A percentile compares a stretch with the other conserved stretches of the same genome.
phyloP scores from a whole-genome alignment of 352 stramenopile species.

The Thalassiosira hispida region DNA sequence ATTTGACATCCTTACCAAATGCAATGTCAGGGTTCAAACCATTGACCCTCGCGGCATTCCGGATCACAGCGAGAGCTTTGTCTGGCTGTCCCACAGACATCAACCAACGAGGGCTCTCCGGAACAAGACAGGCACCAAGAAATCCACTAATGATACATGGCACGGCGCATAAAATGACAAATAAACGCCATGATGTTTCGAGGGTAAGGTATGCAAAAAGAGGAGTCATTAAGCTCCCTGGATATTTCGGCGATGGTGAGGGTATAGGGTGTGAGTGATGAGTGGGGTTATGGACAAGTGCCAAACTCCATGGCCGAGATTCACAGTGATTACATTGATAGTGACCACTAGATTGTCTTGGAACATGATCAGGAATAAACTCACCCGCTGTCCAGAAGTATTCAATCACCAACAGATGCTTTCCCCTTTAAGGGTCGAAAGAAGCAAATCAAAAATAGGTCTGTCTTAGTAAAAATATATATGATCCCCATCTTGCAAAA shows the following conservation, averaged over 20 bases:
- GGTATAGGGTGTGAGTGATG: no score
- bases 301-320: no score
- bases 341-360: no score
- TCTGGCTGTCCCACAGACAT: conserved; percentile 69
- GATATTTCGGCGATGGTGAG: no score
- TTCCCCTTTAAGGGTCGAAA: conserved; percentile 32
- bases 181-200: conserved; percentile 72
- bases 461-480: no score
- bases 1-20: conserved; percentile 45
- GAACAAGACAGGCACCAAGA: conserved; percentile 78
- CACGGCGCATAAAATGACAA: conserved; percentile 82
- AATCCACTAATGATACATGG: conserved; percentile 80
- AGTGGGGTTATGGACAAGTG: no score
- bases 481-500: neutral
- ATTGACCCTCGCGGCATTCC: conserved; percentile 60
- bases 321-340: no score
- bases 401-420: conserved; percentile 74
- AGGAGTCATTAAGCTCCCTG: conserved; percentile 69
- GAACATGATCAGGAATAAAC: no score
- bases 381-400: conserved; percentile 77
- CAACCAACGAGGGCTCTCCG: conserved; percentile 85
- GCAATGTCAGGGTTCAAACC: conserved; percentile 43
- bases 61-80: conserved; percentile 71
- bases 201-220: conserved; percentile 67
- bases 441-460: neutral